These are phyloP conservation scores for Neophaeococcomyces aloes DNA, from an alignment of 2,329 filamentous ascomycete species.

Conservation along the genomic window DNA sequence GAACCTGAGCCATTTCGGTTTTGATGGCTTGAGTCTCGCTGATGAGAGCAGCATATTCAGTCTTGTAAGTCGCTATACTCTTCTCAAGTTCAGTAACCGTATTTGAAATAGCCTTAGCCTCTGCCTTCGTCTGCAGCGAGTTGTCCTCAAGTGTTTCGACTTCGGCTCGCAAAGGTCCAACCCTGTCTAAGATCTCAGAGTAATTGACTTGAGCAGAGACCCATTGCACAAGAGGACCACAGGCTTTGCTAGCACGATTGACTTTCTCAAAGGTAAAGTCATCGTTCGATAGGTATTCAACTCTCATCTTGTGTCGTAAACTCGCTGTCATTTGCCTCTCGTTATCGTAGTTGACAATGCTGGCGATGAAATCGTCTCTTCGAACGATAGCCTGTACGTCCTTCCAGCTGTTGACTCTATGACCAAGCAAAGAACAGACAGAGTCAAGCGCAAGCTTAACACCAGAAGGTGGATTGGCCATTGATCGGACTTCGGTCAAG, in stretches of 20 bases:
- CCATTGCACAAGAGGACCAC: constrained; percentile 94
- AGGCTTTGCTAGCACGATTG: constrained; percentile 91
- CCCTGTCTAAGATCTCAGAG: constrained; percentile 89
- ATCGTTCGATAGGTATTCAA: constrained; percentile 80
- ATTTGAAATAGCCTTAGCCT: constrained; percentile 82
- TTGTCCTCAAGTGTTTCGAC: constrained; percentile 78
- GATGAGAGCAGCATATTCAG: constrained; percentile 88
- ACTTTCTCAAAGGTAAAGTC: constrained; percentile 96
- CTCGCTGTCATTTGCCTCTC: constrained; percentile 83
- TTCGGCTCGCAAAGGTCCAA: constrained; percentile 85
- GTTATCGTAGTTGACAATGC: constrained; percentile 95
- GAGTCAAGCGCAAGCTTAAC: constrained; percentile 88
- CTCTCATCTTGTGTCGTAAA: constrained; percentile 78
- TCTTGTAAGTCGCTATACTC: constrained; percentile 92
- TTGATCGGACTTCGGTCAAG: constrained; percentile 91
- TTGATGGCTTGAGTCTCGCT: constrained; percentile 97
- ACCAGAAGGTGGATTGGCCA: constrained; percentile 83
- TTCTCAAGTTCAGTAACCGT: constrained; percentile 73
- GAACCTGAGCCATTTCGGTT: constrained; percentile 85
- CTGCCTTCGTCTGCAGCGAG: constrained; percentile 82
- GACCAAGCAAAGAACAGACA: constrained; percentile 88
- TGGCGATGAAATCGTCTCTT: constrained; percentile 91
- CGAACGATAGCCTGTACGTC: constrained; percentile 79
- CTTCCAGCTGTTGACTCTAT: constrained; percentile 86
- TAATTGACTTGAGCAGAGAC: constrained; percentile 93